Conservation (phyloP, 768 basidiomycete genomes). For the Boletus vermiculosoides region DNA sequence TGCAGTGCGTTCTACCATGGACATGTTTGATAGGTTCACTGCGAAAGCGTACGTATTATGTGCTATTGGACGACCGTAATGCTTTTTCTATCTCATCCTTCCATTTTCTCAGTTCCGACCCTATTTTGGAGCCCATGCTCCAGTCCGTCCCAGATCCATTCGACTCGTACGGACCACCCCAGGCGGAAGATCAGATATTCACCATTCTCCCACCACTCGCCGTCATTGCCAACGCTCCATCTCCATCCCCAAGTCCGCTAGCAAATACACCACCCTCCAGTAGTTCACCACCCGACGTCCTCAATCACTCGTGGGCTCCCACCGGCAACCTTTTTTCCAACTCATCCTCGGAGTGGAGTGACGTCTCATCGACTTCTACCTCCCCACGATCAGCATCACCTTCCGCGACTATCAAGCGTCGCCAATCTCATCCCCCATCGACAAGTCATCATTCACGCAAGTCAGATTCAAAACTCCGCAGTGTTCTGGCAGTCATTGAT, state of each 20-base stretch:
- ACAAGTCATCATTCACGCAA: slow-evolving; percentile 46
- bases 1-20: slow-evolving; percentile 86
- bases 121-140: slow-evolving; percentile 87
- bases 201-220: slow-evolving; percentile 87
- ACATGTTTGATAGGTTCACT: slow-evolving; percentile 85
- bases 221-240: slow-evolving; percentile 62
- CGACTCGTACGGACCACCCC: slow-evolving; percentile 86
- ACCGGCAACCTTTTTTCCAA: slow-evolving; percentile 47
- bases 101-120: slow-evolving; percentile 62
- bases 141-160: slow-evolving; percentile 91
- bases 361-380: slow-evolving; percentile 38
- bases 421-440: slow-evolving; percentile 51
- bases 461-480: slow-evolving; percentile 66
- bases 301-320: slow-evolving; percentile 51
- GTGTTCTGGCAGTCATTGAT: slow-evolving; percentile 69
- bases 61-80: slow-evolving; percentile 2
- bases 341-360: slow-evolving; percentile 58
- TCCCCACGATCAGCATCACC: slow-evolving; percentile 56
- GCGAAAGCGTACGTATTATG: slow-evolving; percentile 71
- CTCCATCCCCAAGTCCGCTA: slow-evolving; percentile 60
- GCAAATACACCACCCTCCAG: slow-evolving; percentile 41
- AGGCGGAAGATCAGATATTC: slow-evolving; percentile 88
- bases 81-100: slow-evolving; percentile 11
- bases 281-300: slow-evolving; percentile 36
- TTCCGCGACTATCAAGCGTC: slow-evolving; percentile 39